phyloP scores from a whole-genome alignment of 495 filamentous ascomycete genomes.

The Umbilicaria muhlenbergii region DNA sequence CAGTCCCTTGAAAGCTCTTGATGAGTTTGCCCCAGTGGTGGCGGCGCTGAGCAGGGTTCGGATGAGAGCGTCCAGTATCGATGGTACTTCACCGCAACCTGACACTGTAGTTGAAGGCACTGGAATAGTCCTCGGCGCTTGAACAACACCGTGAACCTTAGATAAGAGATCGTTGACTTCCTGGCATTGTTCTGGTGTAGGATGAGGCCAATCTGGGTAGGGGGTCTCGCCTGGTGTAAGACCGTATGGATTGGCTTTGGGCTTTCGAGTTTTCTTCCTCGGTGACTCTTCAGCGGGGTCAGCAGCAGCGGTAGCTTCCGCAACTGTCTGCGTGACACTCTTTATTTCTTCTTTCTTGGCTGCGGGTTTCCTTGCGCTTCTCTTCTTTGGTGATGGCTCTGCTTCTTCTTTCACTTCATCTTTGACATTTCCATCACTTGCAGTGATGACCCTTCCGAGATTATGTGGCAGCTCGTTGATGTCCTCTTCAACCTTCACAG shows the following conservation, averaged over 20 bases:
- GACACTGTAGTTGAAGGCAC: slow-evolving; percentile 62
- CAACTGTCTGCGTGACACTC: not conserved
- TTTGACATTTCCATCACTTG: not conserved
- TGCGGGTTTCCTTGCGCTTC: not conserved
- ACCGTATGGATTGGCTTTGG: slow-evolving; percentile 21
- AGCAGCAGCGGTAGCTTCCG: slow-evolving; percentile 1
- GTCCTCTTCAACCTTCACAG: slow-evolving; percentile 6
- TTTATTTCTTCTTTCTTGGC: not conserved
- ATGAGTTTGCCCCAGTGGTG: slow-evolving; percentile 50
- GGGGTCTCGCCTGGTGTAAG: slow-evolving; percentile 36
- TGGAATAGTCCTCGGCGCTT: slow-evolving; percentile 48
- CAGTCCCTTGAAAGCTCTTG: slow-evolving; percentile 55
- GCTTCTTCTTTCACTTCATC: not conserved
- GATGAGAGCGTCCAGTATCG: slow-evolving; percentile 75
- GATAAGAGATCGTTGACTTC: slow-evolving; percentile 57
- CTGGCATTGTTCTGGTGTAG: slow-evolving; percentile 57
- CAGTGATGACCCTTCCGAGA: slow-evolving; percentile 14
- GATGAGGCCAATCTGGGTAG: slow-evolving; percentile 52
- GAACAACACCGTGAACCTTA: slow-evolving; percentile 42
- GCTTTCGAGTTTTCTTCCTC: slow-evolving; percentile 4
- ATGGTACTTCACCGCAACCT: slow-evolving; percentile 90
- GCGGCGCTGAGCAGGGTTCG: slow-evolving; percentile 67
- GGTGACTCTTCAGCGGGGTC: too few species aligned
- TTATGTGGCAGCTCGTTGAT: slow-evolving; percentile 29
- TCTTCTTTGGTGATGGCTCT: not conserved